Percentiles rank a stretch among this genome's conserved stretches.
phyloP scores from a whole-genome alignment of 2,329 filamentous ascomycete genomes.

The Neoascochyta sp. region DNA sequence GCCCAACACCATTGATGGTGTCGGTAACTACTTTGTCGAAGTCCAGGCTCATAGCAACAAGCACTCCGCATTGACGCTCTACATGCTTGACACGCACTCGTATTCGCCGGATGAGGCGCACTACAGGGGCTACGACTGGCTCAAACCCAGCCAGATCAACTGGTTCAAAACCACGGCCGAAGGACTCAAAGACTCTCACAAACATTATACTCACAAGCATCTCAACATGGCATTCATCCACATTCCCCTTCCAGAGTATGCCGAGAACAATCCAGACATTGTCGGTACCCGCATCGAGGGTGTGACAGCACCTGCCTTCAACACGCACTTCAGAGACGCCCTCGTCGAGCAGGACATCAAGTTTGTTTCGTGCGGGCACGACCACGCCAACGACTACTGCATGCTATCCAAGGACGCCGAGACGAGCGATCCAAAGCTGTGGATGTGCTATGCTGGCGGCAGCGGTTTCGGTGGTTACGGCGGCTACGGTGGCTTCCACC shows the following conservation, averaged over 20 bases:
- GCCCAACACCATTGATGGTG: constrained; percentile 77
- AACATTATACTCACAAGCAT: constrained; percentile 84
- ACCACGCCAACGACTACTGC: constrained; percentile 97
- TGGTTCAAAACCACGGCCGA: constrained; percentile 85
- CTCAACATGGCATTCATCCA: constrained; percentile 97
- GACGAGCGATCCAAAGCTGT: constrained; percentile 56
- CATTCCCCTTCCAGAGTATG: constrained; percentile 90
- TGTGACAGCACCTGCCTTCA: constrained; percentile 83
- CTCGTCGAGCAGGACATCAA: constrained; percentile 80
- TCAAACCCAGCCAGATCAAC: constrained; percentile 88
- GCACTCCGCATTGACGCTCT: constrained; percentile 91
- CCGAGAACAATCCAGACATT: constrained; percentile 53
- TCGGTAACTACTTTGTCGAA: constrained; percentile 94
- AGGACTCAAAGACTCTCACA: constrained; percentile 65
- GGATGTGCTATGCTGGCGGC: constrained; percentile 98
- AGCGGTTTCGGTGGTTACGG: constrained; percentile 93
- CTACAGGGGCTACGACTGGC: constrained; percentile 94
- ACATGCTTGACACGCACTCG: constrained; percentile 87
- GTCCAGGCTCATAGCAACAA: constrained; percentile 77
- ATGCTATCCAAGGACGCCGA: constrained; percentile 56
- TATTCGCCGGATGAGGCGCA: constrained; percentile 87
- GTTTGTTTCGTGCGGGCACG: constrained; percentile 88
- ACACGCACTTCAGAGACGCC: constrained; percentile 88
- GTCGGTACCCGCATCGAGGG: constrained; percentile 76
- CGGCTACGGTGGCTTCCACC: constrained; percentile 80